Evolutionary conservation across 345 rosid species (phyloP), one percentile per base, ranked within the genome.

Genomic region (Syzygium aromaticum): DNA sequence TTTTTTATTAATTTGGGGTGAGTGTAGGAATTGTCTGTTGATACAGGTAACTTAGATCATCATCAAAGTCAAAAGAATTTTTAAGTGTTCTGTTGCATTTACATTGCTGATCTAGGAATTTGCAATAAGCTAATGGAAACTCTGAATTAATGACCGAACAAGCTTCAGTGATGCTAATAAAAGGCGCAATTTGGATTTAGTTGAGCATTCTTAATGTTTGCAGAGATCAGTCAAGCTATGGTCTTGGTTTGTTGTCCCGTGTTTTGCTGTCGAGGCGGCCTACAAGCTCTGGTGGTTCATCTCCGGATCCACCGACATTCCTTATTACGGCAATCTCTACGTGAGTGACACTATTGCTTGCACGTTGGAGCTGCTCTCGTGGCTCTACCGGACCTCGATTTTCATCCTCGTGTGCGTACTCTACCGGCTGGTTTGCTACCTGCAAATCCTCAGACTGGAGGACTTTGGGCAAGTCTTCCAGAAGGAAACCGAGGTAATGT

Each of bases 201-300:
- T 9, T 33, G 27, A 73, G 49, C 52, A 9, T 5, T 40, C 46
- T 54, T 54, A 27, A 64, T 84, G 52, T 77, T 57, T 92, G 92
- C 96, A 97, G 99, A 88, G 89, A 87, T 96, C 99, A 77, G 86
- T 91, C 95, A 94, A 89, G 91, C 94, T 96, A 17, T 94, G 96
- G 63, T 90, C 92, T 63, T 89, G 90, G 86, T 96, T 95, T 88
- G 97, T 96, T 54, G 90, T 96, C 64, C 99, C 98, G 43, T 95
- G 96, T 91, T 93, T 97, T 6, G 92, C 92, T 16, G 88, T 90
- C 0, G 98, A 97, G 93, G 90, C 90, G n/a, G 94, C 90, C 33
- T 97, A 97, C 91, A 94, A 94, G 90, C 93, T 96, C 63, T 97
- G 99, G 99, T 97, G 99, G 98, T 97, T 94, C 88, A 90, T 91